Conservation (phyloP, 306 rosid genomes). For the Citrullus colocynthis region DNA sequence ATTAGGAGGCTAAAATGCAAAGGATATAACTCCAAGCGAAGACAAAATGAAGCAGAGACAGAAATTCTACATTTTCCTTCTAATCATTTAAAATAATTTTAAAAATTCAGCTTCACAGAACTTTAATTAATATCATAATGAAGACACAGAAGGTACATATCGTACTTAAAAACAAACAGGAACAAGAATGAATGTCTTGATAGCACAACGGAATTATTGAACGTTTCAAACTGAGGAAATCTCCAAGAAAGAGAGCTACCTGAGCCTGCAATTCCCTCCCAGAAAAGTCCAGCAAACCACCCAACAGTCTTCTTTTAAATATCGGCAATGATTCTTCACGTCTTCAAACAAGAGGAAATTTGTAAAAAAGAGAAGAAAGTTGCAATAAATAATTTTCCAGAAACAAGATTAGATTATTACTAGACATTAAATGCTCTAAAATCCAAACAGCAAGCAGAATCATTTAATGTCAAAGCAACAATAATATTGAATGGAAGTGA, state of each 20-base stretch:
- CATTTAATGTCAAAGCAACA: neutral
- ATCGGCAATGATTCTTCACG: conserved; percentile 86
- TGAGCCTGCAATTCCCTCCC: conserved; percentile 82
- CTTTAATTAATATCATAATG: neutral
- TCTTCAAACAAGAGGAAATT: conserved; percentile 38
- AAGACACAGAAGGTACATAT: neutral
- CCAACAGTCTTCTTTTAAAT: conserved; percentile 86
- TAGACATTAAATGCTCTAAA: neutral
- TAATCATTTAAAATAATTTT: neutral
- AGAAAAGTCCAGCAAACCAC: conserved; percentile 78
- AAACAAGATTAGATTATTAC: neutral
- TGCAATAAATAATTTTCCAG: neutral
- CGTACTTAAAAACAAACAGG: neutral
- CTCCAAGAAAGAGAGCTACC: conserved; percentile 27
- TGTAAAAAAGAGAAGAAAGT: conserved; percentile 15
- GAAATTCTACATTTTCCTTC: neutral
- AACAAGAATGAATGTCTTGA: neutral
- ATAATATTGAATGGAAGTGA: neutral
- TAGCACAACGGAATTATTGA: neutral
- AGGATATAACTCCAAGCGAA: neutral
- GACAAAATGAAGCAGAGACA: neutral
- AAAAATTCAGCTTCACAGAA: neutral
- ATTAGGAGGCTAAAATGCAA: neutral
- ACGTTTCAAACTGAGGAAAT: neutral
- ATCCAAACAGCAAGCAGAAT: neutral